A percentile compares a stretch with the other conserved stretches of the same genome.
Evolutionary conservation across 192 early-diverging fungal species (phyloP).

Genomic region (Coemansia sp.): DNA sequence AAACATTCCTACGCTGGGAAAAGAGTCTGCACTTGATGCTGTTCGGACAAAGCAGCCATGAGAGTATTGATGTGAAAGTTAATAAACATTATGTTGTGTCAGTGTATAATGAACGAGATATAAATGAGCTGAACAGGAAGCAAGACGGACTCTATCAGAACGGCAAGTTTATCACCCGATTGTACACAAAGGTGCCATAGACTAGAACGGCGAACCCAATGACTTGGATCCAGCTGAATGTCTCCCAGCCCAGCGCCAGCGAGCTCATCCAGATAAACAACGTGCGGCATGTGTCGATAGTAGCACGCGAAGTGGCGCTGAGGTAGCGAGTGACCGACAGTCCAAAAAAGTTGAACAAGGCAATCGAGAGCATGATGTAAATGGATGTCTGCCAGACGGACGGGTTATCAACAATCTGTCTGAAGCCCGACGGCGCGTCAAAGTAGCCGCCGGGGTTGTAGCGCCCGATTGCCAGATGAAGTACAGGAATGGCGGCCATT

Average conservation of each 20-base stretch:
- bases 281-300: constrained; percentile 95
- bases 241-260: constrained; percentile 92
- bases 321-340: constrained; percentile 84
- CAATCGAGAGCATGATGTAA: constrained; percentile 86
- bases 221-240: constrained; percentile 90
- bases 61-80: no score
- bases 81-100: neutral
- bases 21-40: constrained; percentile 43
- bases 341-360: constrained; percentile 97
- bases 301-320: constrained; percentile 87
- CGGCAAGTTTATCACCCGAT: constrained; percentile 75
- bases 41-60: constrained; percentile 12
- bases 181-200: constrained; percentile 87
- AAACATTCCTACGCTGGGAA: constrained; percentile 27
- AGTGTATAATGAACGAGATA: neutral
- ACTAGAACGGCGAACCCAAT: constrained; percentile 74
- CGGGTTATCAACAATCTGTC: constrained; percentile 65
- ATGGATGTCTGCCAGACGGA: constrained; percentile 72
- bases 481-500: constrained; percentile 67
- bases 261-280: constrained; percentile 95
- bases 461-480: constrained; percentile 70
- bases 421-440: constrained; percentile 73
- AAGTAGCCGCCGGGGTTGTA: constrained; percentile 75
- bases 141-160: constrained; percentile 37
- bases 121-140: no score